Conservation (phyloP, 2,329 filamentous ascomycete species). For the Pestalotiopsis sp. region DNA sequence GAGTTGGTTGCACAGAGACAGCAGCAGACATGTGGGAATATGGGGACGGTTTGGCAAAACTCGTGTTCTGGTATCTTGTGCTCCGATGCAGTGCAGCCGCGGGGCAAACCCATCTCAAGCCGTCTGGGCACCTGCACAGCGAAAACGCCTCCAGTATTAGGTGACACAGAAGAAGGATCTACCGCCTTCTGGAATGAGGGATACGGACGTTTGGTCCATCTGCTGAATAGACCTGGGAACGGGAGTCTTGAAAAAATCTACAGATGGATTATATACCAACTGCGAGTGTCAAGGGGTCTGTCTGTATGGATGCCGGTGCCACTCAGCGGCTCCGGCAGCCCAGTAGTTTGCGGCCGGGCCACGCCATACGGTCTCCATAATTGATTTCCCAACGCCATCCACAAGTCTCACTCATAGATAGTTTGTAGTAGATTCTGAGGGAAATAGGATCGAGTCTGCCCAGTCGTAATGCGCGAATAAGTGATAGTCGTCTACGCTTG, state of each 20-base stretch:
- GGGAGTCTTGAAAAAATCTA: background rate
- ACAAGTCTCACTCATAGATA: background rate
- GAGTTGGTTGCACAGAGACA: background rate
- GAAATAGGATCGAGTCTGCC: too few relatives aligned
- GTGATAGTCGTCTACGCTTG: too few relatives aligned
- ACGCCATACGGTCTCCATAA: background rate
- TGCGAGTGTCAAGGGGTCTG: background rate
- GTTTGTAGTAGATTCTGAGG: background rate
- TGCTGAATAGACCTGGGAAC: background rate
- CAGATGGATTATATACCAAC: background rate
- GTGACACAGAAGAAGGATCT: background rate
- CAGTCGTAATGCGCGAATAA: too few relatives aligned
- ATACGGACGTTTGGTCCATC: background rate
- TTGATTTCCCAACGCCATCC: background rate
- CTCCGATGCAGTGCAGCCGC: background rate
- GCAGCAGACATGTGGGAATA: background rate
- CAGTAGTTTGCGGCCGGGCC: background rate
- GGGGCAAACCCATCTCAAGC: background rate
- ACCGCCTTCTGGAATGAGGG: background rate
- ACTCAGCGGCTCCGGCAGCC: background rate
- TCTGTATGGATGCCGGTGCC: background rate
- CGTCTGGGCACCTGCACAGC: background rate
- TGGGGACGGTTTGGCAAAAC: background rate
- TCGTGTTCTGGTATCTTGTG: background rate
- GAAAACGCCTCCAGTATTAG: background rate